phyloP scores from a whole-genome alignment of 2,329 filamentous ascomycete species.

The Talaromyces sp. region DNA sequence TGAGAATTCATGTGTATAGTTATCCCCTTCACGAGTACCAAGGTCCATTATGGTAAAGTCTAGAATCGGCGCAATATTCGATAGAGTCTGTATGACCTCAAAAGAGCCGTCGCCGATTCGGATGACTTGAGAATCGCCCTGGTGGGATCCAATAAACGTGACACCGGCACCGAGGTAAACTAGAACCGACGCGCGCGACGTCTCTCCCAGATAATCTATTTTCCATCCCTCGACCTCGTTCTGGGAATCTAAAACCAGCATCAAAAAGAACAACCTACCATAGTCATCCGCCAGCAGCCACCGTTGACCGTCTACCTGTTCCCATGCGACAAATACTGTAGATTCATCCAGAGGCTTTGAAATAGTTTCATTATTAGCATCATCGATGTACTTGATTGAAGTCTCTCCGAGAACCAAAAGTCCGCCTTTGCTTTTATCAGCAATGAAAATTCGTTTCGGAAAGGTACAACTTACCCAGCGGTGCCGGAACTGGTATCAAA shows the following conservation, averaged over 20 bases:
- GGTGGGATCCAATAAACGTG: slow-evolving; percentile 85
- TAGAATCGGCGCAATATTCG: slow-evolving; percentile 84
- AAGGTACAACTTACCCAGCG: slow-evolving; percentile 40
- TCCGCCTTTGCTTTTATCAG: slow-evolving; percentile 54
- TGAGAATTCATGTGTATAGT: slow-evolving; percentile 81
- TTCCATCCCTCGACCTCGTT: slow-evolving; percentile 69
- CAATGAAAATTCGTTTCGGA: not conserved
- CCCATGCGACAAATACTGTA: slow-evolving; percentile 89
- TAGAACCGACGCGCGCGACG: slow-evolving; percentile 71
- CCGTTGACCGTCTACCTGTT: slow-evolving; percentile 71
- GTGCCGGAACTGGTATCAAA: slow-evolving; percentile 57
- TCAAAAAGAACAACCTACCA: slow-evolving; percentile 77
- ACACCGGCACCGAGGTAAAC: slow-evolving; percentile 66
- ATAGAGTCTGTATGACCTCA: slow-evolving; percentile 67
- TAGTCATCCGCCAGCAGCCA: slow-evolving; percentile 94
- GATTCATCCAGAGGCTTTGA: slow-evolving; percentile 65
- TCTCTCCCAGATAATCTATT: slow-evolving; percentile 62
- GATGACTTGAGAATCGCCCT: slow-evolving; percentile 85
- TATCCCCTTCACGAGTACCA: slow-evolving; percentile 75
- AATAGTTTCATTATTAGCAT: slow-evolving; percentile 63
- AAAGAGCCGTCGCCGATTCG: slow-evolving; percentile 58
- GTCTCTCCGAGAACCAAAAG: slow-evolving; percentile 75
- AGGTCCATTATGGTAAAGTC: slow-evolving; percentile 97
- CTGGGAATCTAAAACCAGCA: slow-evolving; percentile 62
- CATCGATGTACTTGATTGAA: slow-evolving; percentile 78